Conservation (phyloP, 179 eudicot species). For the Amaranthus tricolor region DNA sequence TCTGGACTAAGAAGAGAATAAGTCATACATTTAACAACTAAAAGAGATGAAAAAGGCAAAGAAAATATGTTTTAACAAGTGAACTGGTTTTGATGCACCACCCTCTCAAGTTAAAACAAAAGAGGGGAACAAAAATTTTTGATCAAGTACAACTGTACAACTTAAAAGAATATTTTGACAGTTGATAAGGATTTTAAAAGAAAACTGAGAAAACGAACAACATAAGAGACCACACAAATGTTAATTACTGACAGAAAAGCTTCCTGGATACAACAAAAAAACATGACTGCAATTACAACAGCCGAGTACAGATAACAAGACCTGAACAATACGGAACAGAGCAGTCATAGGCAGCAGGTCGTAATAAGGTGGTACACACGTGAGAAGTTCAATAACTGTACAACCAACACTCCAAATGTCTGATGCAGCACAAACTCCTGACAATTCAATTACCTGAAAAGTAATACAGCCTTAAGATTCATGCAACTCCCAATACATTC, state of each 20-base stretch:
- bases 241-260: slow-evolving; percentile 2
- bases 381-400: slow-evolving; percentile 97
- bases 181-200: neutral
- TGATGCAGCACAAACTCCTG: slow-evolving; percentile 99
- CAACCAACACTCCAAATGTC: slow-evolving; percentile 99
- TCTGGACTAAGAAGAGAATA: too few species aligned
- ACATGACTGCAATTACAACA: neutral
- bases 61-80: neutral
- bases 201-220: neutral
- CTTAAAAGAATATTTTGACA: too few species aligned
- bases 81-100: neutral
- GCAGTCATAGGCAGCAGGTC: slow-evolving; percentile 99
- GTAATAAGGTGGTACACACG: slow-evolving; percentile 96
- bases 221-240: neutral
- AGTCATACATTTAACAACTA: too few species aligned
- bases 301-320: slow-evolving; percentile 21
- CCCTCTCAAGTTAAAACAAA: neutral
- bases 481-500: neutral
- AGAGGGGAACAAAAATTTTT: neutral
- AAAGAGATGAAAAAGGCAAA: too few species aligned
- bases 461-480: slow-evolving; percentile 8
- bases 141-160: too few species aligned
- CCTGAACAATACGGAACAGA: slow-evolving; percentile 99
- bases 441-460: slow-evolving; percentile 97
- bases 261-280: neutral